These are phyloP conservation scores for Tylopilus sp. DNA, from an alignment of 768 basidiomycete species.

Conservation along the genomic window DNA sequence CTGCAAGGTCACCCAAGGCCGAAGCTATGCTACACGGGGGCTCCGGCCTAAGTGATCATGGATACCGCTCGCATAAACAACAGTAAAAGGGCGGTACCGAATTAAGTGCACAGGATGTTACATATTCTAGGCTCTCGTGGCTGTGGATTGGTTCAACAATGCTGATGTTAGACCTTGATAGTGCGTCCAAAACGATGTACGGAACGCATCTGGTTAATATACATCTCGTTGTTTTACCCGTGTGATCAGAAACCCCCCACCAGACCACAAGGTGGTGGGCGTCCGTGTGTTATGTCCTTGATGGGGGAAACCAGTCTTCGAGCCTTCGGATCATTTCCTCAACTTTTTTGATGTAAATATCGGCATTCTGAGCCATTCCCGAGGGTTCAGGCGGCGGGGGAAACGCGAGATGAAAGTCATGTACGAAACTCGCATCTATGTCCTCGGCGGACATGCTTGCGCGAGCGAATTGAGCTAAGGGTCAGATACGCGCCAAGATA, in stretches of 20 bases:
- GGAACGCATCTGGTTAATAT: background rate
- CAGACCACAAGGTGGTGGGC: background rate
- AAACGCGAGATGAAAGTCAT: slow-evolving; percentile 27
- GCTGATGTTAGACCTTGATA: background rate
- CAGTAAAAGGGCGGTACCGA: background rate
- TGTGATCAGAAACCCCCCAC: background rate
- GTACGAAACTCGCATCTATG: slow-evolving; percentile 5
- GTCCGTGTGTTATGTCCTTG: background rate
- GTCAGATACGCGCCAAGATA: background rate
- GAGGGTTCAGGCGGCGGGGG: slow-evolving; percentile 12
- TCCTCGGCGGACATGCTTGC: slow-evolving; percentile 15
- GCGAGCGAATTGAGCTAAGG: background rate
- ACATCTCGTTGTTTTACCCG: background rate
- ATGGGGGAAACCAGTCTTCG: slow-evolving; percentile 20
- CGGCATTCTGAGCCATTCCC: slow-evolving; percentile 14
- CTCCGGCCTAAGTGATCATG: too few relatives aligned
- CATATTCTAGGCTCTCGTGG: background rate
- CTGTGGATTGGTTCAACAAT: background rate
- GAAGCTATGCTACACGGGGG: too few relatives aligned
- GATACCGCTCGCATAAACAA: too few relatives aligned
- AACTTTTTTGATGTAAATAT: slow-evolving; percentile 25
- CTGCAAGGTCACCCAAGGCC: too few relatives aligned
- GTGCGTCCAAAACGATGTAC: background rate
- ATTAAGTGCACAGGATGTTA: background rate
- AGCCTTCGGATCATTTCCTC: slow-evolving; percentile 25